Evolutionary conservation across 306 rosid species (phyloP), one percentile per base, ranked within the genome.

Genomic region (Purshia tridentata): DNA sequence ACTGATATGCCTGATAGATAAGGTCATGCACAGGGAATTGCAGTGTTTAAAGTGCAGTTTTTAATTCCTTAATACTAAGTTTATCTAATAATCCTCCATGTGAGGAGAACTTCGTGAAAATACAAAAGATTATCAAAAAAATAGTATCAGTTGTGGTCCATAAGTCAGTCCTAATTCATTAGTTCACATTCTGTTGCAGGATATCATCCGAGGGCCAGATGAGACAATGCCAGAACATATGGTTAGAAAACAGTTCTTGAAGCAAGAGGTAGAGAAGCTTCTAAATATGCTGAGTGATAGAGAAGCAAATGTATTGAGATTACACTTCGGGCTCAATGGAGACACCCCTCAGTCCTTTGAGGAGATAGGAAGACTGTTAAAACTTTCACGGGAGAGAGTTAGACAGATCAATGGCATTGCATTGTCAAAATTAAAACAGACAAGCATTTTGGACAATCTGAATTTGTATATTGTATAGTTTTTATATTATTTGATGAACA

Each of bases 311-410:
- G 81, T 88, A 50, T 69, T 90, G 76, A 85, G 69, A 76, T 78
- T 90, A 62, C 73, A 73, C 77, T 92, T 81, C 68, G 96, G 96
- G 66, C 82, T 90, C 41, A 66, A 77, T 75, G 96, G 95, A 76
- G 78, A 81, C 44, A 68, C 77, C 10, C 89, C 94, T n/a, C 48
- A 16, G 16, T 81, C 95, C 13, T 85, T 63, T 66, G 89, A 85
- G 78, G 95, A 90, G 83, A 88, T 92, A 59, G 98, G 92, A 29
- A 84, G 81, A 75, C 1, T 67, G 40, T 16, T 90, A 69, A 85
- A 88, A 51, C 84, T 92, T 42, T 92, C 91, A 2, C 78, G 96
- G 77, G 98, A 90, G 78, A 81, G 89, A 59, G 76, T 85, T 58
- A 77, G 98, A 50, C 95, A 80, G 80, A 88, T 84, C 49, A 74